Base-by-base conservation (phyloP, 1,139 yeast species). In the Candida sp. region DNA sequence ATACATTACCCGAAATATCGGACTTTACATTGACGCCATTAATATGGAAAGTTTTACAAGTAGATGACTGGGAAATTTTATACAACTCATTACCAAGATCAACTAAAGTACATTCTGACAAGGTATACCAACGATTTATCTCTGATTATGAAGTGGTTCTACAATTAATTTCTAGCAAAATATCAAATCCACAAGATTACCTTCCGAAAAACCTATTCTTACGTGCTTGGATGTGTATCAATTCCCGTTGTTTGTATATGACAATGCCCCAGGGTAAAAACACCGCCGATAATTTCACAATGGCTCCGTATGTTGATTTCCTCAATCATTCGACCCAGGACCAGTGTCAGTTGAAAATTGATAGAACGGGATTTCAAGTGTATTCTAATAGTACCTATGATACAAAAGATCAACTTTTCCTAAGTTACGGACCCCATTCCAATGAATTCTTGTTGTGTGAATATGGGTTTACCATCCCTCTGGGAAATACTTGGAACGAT, bases 281-380 rank as follows among this genome's bases (percentile, higher is more conserved):
- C 56, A 38, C 65, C 45, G 41, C 75, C 54, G 90, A 86, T 52
- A 86, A 88, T 57, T 84, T 90, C 63, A 88, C 98, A 1, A 69
- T 93, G 80, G 97, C 95, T 0, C 99, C 99, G 0, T 84, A 72
- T 51, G 91, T 91, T 11, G 99, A 93, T 66, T 87, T 87, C 58
- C 68, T 93, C 45, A 93, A 93, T 64, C 98, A 93, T 62, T 68
- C 81, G 8, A 63, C 75, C 30, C 70, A 70, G 1, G 81, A 79
- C 36, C 78, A 75, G 41, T 82, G 88, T 47, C 61, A 63, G 2
- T 61, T 82, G 40, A 70, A 73, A 37, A 71, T 78, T 21, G 75
- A 75, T 53, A 52, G 63, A 4, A 49, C 54, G 3, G 87, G 86
- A 2, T 82, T 81, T 53, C 73, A 70, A 40, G 84, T 82, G 1